Conservation (phyloP, 108 stramenopile species). For the Skeletonema menzelii region DNA sequence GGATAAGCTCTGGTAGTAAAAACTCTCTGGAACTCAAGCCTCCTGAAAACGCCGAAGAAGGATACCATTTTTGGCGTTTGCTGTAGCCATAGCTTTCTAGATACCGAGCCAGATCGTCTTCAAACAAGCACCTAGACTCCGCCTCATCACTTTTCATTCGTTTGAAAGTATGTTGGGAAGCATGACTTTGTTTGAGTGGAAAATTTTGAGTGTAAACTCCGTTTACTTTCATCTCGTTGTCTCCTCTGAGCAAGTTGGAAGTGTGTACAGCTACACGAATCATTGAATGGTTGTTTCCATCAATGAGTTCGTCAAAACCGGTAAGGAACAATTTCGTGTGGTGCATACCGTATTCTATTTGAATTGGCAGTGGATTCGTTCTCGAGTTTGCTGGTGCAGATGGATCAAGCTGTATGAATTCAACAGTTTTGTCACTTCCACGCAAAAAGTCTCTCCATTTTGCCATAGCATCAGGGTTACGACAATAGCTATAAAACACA, state of each 20-base stretch:
- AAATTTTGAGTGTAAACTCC: conserved; percentile 78
- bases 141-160: conserved; percentile 15
- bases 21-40: conserved; percentile 28
- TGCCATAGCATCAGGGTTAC: conserved; percentile 2
- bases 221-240: conserved; percentile 63
- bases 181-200: conserved; percentile 40
- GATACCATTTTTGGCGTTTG: conserved; percentile 39
- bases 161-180: background rate
- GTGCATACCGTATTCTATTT: conserved; percentile 62
- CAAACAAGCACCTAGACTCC: conserved; percentile 43
- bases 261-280: conserved; percentile 79
- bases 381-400: conserved; percentile 40
- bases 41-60: background rate
- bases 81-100: conserved; percentile 60
- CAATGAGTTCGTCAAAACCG: conserved; percentile 47
- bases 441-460: conserved; percentile 11
- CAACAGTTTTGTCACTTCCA: conserved; percentile 34
- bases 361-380: conserved; percentile 29
- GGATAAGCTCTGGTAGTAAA: conserved; percentile 31
- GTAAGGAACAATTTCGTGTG: conserved; percentile 82
- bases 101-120: conserved; percentile 66
- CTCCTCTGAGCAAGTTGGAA: conserved; percentile 58
- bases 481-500: conserved; percentile 53
- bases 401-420: conserved; percentile 37
- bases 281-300: conserved; percentile 7